Evolutionary conservation across 495 filamentous ascomycete species (phyloP), one percentile per base, ranked within the genome.

Genomic region (Penicillium chermesinum): DNA sequence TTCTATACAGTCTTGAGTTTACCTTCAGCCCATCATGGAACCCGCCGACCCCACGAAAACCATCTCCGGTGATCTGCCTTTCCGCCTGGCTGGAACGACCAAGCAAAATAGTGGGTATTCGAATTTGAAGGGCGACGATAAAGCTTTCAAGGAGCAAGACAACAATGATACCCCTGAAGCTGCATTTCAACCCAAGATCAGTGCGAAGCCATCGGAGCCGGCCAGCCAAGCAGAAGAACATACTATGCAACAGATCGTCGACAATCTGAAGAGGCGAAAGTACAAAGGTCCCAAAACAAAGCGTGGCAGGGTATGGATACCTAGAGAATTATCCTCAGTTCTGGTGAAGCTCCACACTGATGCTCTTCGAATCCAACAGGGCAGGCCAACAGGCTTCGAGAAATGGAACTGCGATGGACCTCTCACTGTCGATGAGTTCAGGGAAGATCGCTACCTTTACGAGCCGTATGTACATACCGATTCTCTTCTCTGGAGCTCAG

Each of bases 321-420:
- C n/a, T n/a, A n/a, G n/a, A n/a, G n/a, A n/a, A n/a, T n/a, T n/a
- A n/a, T n/a, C n/a, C n/a, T n/a, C n/a, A n/a, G n/a, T n/a, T n/a
- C n/a, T n/a, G n/a, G n/a, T n/a, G n/a, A n/a, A n/a, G n/a, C n/a
- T n/a, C n/a, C n/a, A n/a, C n/a, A n/a, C n/a, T n/a, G n/a, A n/a
- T n/a, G n/a, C n/a, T n/a, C n/a, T 33, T 14, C 16, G 2, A 27
- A 53, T 39, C 38, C 12, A 32, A 46, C 35, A 78, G 73, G 54
- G 55, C 42, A 65, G 70, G 38, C 72, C 77, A 3, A 77, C 79
- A n/a, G 82, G 84, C 0, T 85, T 84, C 46, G 81, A 85, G 53
- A 84, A 89, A 32, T 89, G 78, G 59, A 88, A 76, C 61, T 82
- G 81, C 34, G 90, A 96, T 59, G 74, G 79, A 3, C 90, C 91